Percentiles rank a stretch among this genome's conserved stretches.
Conservation (phyloP, 768 basidiomycete species). For the Trametes elegans region DNA sequence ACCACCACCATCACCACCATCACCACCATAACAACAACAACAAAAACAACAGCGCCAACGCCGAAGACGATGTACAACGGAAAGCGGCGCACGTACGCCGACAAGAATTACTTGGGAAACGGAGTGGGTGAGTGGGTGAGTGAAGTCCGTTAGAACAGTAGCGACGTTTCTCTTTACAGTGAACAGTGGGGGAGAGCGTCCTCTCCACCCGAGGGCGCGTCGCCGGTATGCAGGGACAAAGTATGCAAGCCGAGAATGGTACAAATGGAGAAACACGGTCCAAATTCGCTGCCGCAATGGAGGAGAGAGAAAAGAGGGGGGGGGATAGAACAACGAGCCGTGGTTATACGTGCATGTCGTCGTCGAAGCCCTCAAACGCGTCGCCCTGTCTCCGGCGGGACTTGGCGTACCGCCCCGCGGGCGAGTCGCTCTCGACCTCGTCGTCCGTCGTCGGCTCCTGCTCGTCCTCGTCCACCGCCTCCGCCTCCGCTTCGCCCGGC, state of each 20-base stretch:
- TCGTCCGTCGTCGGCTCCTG: slow-evolving; percentile 62
- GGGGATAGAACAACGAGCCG: neutral
- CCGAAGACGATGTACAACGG: no score
- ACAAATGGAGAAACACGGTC: neutral
- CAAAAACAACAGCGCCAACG: no score
- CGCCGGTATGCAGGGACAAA: neutral
- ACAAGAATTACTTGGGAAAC: no score
- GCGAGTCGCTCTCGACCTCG: slow-evolving; percentile 66
- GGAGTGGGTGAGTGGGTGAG: no score
- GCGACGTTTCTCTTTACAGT: no score
- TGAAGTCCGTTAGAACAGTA: neutral
- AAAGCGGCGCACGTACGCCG: no score
- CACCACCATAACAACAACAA: no score
- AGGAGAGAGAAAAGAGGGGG: no score
- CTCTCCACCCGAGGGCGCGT: neutral
- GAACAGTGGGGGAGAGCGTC: no score
- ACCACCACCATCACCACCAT: no score
- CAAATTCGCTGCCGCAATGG: no score
- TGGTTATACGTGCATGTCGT: slow-evolving; percentile 33
- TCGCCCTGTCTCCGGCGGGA: slow-evolving; percentile 40
- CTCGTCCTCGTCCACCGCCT: slow-evolving; percentile 33
- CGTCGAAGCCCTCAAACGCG: slow-evolving; percentile 31
- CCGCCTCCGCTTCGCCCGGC: slow-evolving; percentile 38
- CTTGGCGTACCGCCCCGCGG: slow-evolving; percentile 68
- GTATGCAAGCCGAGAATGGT: no score